Base-by-base conservation (phyloP, 352 stramenopile species). In the Globisporangium orthogonon region DNA sequence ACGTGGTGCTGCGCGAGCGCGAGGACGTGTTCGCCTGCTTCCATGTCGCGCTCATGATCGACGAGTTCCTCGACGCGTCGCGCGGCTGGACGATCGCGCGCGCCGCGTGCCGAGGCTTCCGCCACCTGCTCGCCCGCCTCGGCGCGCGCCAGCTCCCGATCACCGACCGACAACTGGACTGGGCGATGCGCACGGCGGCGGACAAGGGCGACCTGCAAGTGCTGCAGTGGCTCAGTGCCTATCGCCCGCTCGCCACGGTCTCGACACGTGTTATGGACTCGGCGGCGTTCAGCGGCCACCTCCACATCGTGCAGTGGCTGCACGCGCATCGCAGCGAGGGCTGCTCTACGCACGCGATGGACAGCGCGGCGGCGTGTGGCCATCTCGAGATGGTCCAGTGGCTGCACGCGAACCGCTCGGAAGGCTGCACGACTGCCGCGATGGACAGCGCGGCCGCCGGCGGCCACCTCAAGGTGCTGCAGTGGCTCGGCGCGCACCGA, bases 191-290 rank as follows among this genome's bases (percentile, higher is more conserved):
- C 49, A 83, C 67, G 15, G 83, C 83, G 9, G 79, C 83, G 4
- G 83, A 91, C 65, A 69, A 76, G n/a, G 81, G 81, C 41, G 71
- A 89, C 46, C 39, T 94, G 33, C 47, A 39, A 17, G 64, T 88
- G 15, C 67, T 94, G 6, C 62, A 77, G 48, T 94, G 83, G 83
- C 62, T 88, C 15, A 83, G 73, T 29, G 61, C 65, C 0, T 85
- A 91, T 52, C 67, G 75, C 1, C 76, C 78, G 5, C 62, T 76
- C 31, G 76, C 72, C 56, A 68, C 73, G 11, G 73, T 84, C 17
- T 86, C 78, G 1, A 74, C 74, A 33, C 77, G 73, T 60, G 71
- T 88, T n/a, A 89, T 94, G 79, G 81, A 94, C 67, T 91, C 82
- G 57, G 82, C 84, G 0, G 84, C 84, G 54, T 67, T 81, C 33